Evolutionary conservation across 352 stramenopile species (phyloP).

Genomic region (Peronospora farinosa): DNA sequence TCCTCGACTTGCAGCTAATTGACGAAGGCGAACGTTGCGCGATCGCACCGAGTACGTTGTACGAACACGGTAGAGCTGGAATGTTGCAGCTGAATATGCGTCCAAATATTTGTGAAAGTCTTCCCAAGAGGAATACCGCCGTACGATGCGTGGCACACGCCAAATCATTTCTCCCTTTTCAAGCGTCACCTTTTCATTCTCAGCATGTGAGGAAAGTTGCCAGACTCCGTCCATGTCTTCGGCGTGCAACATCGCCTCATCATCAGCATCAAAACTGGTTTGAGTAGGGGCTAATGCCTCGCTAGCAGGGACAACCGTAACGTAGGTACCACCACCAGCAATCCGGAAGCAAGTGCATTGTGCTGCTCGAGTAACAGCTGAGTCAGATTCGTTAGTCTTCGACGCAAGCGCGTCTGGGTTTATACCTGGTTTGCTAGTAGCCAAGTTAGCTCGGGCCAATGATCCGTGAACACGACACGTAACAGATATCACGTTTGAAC

Average conservation of each 20-base stretch:
- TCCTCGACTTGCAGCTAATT: constrained; percentile 37
- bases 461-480: constrained; percentile 28
- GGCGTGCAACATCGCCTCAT: constrained; percentile 19
- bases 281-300: constrained; percentile 7
- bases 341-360: constrained; percentile 39
- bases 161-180: constrained; percentile 33
- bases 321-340: constrained; percentile 17
- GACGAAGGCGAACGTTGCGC: constrained; percentile 51
- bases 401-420: neutral
- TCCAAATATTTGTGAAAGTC: constrained; percentile 56
- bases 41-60: constrained; percentile 66
- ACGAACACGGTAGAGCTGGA: constrained; percentile 65
- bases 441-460: constrained; percentile 5
- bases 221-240: constrained; percentile 31
- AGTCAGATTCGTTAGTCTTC: neutral
- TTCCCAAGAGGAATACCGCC: constrained; percentile 47
- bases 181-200: constrained; percentile 22
- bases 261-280: constrained; percentile 18
- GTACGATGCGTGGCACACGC: constrained; percentile 44
- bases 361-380: neutral
- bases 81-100: constrained; percentile 51
- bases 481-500: constrained; percentile 24
- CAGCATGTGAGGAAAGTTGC: constrained; percentile 20
- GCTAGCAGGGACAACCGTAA: constrained; percentile 27
- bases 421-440: constrained; percentile 2